Conservation (phyloP, 192 early-diverging fungal genomes). For the Martensiomyces pterosporus region DNA sequence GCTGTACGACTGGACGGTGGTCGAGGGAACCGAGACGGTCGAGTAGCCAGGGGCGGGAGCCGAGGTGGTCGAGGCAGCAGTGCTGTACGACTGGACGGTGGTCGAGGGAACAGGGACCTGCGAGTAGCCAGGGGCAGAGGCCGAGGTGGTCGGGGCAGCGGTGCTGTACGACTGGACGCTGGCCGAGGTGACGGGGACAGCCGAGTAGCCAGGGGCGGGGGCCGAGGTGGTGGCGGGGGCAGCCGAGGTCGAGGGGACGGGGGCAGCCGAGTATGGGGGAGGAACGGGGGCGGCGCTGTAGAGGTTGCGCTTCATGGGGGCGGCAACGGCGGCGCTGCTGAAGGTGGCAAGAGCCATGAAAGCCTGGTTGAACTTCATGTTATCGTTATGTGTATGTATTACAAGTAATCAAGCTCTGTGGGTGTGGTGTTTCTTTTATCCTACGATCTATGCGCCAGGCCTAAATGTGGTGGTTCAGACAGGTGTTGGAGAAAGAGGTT, state of each 20-base stretch:
- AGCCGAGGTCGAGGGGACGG: neutral
- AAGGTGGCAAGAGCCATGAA: constrained; percentile 47
- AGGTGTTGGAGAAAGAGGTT: constrained; percentile 4
- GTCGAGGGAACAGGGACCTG: constrained; percentile 2
- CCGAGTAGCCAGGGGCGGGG: neutral
- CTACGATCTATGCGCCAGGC: constrained; percentile 49
- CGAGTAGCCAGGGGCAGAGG: constrained; percentile 2
- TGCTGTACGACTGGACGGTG: neutral
- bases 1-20: neutral
- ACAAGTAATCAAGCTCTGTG: constrained; percentile 4
- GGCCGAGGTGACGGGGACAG: constrained; percentile 3
- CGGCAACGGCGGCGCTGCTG: constrained; percentile 37
- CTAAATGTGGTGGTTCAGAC: constrained; percentile 26
- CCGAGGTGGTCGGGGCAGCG: constrained; percentile 1
- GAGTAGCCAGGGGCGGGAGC: constrained; percentile 4
- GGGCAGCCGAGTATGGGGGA: constrained; percentile 6
- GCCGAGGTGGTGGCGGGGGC: neutral
- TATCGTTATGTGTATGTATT: constrained; percentile 38
- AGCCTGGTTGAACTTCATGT: constrained; percentile 52
- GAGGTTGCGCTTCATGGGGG: constrained; percentile 38
- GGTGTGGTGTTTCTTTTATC: constrained; percentile 22
- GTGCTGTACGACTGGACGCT: constrained; percentile 3
- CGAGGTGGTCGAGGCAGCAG: neutral
- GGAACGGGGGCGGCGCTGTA: constrained; percentile 13
- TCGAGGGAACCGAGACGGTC: constrained; percentile 1